phyloP scores from a whole-genome alignment of 495 filamentous ascomycete species.

The Penicillium waksmanii region DNA sequence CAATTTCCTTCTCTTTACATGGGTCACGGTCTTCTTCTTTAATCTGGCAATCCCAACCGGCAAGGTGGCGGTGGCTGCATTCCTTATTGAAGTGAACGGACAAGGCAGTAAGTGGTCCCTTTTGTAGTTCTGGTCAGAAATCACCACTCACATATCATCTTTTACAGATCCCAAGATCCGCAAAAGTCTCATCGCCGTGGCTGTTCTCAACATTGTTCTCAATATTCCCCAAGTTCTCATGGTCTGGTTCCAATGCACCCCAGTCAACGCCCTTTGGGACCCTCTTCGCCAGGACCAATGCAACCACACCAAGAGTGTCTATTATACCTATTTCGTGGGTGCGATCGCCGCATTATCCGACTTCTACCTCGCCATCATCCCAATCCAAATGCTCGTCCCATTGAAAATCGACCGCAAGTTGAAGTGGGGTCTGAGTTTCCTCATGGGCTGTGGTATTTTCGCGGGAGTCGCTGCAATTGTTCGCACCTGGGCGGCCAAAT shows the following conservation, averaged over 20 bases:
- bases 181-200: constrained; percentile 27
- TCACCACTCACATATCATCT: neutral
- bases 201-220: constrained; percentile 26
- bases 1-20: constrained; percentile 26
- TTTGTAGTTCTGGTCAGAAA: neutral
- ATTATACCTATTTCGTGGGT: constrained; percentile 33
- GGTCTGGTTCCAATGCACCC: constrained; percentile 31
- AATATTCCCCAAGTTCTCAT: constrained; percentile 30
- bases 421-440: constrained; percentile 33
- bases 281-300: constrained; percentile 23
- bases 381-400: constrained; percentile 29
- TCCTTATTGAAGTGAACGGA: constrained; percentile 28
- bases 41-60: constrained; percentile 28
- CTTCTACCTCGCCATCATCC: constrained; percentile 30
- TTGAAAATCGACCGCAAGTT: constrained; percentile 30
- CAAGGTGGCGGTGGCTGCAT: constrained; percentile 26
- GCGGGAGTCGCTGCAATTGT: constrained; percentile 32
- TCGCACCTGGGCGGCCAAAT: constrained; percentile 32
- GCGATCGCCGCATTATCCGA: constrained; percentile 28
- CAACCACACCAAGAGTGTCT: constrained; percentile 28
- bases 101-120: constrained; percentile 19
- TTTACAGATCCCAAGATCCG: constrained; percentile 29
- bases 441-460: constrained; percentile 33
- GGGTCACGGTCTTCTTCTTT: constrained; percentile 29
- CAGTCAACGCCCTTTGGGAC: constrained; percentile 27